Base-by-base conservation (phyloP, 345 rosid genomes). In the Melaleuca quinquenervia region DNA sequence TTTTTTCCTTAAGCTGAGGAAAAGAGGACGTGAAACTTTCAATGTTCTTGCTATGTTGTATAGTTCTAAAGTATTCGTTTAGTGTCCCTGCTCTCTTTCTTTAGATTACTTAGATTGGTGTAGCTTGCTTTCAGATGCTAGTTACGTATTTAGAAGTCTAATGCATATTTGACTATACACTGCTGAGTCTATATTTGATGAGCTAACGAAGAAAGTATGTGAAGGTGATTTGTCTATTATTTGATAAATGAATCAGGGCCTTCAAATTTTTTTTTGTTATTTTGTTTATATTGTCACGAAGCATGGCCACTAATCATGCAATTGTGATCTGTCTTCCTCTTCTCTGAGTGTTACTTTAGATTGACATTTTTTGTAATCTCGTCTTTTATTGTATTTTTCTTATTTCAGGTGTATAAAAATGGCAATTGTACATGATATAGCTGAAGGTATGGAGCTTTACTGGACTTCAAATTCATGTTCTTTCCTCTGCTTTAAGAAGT, bases 401-500 rank as follows among this genome's bases (percentile, higher is more conserved):
- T 78, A 18, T 84, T 91, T 87, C 94, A 97, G 98, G 95, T 97
- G 98, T 85, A 87, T 97, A 75, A 97, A 97, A 88, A 97, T 97
- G 97, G 98, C 98, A 24, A 93, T 97, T 86, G 96, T 97, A 87
- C 98, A 97, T 91, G 98, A 97, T 86, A 92, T 97, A 50, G 99
- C 99, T 8, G 98, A 97, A 92, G 99, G 99, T 94, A 78, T 84
- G 41, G 21, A 18, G 13, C 26, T 70, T 70, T 70, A 32, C 48
- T 21, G 18, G 11, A 62, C 75, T 62, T 3, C 11, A 5, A 62
- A 15, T 62, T 2, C 2, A 1, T n/a, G 5, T 84, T 58, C 48
- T 58, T 55, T 41, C 45, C 45, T 53, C 56, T 51, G 55, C n/a
- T 27, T 41, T 82, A 49, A 82, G 41, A 49, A 50, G 84, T 20